These are phyloP conservation scores for Scopulariopsis brevicaulis DNA, from an alignment of 2,329 filamentous ascomycete genomes.

Conservation along the genomic window DNA sequence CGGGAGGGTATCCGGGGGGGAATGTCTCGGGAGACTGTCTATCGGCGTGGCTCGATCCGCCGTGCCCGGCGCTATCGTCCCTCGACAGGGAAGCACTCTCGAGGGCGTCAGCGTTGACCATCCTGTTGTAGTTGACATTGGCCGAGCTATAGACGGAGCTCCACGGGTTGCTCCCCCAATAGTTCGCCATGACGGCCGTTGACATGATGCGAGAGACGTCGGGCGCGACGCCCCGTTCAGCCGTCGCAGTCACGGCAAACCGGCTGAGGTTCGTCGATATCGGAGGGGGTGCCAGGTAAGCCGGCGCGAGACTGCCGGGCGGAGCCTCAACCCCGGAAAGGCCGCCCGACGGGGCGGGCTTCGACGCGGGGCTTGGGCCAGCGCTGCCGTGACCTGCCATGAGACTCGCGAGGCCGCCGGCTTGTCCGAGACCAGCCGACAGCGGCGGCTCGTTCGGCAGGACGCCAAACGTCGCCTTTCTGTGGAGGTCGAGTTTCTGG, in stretches of 20 bases:
- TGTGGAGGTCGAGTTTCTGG: slow-evolving; percentile 81
- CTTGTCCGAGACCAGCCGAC: slow-evolving; percentile 23
- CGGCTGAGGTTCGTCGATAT: slow-evolving; percentile 78
- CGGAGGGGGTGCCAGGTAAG: slow-evolving; percentile 73
- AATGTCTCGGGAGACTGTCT: slow-evolving; percentile 41
- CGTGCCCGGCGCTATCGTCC: background rate
- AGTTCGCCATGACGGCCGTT: slow-evolving; percentile 79
- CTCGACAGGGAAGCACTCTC: background rate
- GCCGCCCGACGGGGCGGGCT: slow-evolving; percentile 6
- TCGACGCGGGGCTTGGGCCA: background rate
- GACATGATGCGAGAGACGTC: slow-evolving; percentile 64
- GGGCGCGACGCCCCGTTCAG: slow-evolving; percentile 57
- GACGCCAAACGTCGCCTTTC: slow-evolving; percentile 56
- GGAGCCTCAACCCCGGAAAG: slow-evolving; percentile 22
- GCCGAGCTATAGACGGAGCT: slow-evolving; percentile 10
- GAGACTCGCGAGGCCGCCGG: slow-evolving; percentile 66
- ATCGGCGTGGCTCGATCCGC: background rate
- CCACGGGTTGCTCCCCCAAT: slow-evolving; percentile 88
- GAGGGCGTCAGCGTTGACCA: background rate
- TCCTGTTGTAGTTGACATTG: background rate
- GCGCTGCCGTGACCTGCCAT: slow-evolving; percentile 49
- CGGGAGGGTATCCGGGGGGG: slow-evolving; percentile 66
- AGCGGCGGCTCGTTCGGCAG: slow-evolving; percentile 23
- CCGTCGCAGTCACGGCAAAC: slow-evolving; percentile 69
- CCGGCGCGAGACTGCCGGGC: slow-evolving; percentile 61